Conservation (phyloP, 2,329 filamentous ascomycete genomes). For the Orbilia quercus region DNA sequence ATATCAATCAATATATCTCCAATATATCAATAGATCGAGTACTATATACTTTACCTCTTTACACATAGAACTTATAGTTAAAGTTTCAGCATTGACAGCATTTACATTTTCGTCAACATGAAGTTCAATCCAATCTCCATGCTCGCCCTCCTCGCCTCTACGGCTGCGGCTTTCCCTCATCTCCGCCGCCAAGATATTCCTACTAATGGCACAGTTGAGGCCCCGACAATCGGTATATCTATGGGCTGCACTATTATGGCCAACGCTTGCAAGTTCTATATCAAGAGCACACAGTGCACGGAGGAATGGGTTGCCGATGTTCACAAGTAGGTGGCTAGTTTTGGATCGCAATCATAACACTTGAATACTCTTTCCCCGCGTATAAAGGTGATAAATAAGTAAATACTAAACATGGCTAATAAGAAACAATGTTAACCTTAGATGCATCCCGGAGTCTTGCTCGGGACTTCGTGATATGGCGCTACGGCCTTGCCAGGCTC, state of each 20-base stretch:
- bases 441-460: conserved; percentile 31
- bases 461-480: conserved; percentile 25
- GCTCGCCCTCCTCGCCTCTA: conserved; percentile 4
- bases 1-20: too few relatives aligned
- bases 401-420: background rate
- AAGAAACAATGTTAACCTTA: background rate
- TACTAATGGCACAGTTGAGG: conserved; percentile 28
- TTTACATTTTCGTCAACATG: conserved; percentile 9
- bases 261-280: conserved; percentile 38
- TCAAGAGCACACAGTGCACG: conserved; percentile 25
- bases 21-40: too few relatives aligned
- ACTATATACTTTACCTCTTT: too few relatives aligned
- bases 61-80: too few relatives aligned
- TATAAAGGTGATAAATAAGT: too few relatives aligned
- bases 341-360: too few relatives aligned
- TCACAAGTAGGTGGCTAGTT: conserved; percentile 15
- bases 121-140: conserved; percentile 12
- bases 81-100: background rate
- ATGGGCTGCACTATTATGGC: conserved; percentile 38
- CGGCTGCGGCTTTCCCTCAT: conserved; percentile 22
- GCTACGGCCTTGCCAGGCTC: conserved; percentile 20
- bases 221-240: conserved; percentile 24
- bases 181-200: conserved; percentile 25
- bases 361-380: too few relatives aligned
- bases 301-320: conserved; percentile 32